These are phyloP conservation scores for Pseudoturritis turrita DNA, from an alignment of 345 rosid species.

Conservation along the genomic window DNA sequence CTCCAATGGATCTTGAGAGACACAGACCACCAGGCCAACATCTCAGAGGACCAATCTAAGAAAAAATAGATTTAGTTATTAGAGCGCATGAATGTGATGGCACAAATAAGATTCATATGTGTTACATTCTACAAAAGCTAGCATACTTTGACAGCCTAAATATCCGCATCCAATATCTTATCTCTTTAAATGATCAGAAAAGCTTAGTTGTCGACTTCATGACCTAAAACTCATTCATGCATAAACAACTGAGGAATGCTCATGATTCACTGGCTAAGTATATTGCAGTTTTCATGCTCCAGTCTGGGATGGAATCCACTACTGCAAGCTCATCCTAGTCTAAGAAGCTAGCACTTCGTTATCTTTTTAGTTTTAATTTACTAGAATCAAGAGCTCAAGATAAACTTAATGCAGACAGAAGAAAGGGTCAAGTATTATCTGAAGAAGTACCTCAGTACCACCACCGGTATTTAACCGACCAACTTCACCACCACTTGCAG, in stretches of 20 bases:
- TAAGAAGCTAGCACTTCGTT: background rate
- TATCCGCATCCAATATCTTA: background rate
- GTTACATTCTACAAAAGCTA: background rate
- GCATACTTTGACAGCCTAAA: background rate
- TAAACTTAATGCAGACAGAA: background rate
- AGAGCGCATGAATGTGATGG: conserved; percentile 4
- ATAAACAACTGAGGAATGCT: background rate
- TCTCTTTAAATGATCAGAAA: background rate
- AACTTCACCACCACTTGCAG: conserved; percentile 98
- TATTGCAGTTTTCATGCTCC: background rate
- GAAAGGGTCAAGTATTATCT: background rate
- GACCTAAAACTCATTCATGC: background rate
- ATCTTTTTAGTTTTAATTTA: background rate
- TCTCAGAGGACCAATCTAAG: conserved; percentile 96
- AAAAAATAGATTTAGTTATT: conserved; percentile 19
- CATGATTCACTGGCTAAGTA: background rate
- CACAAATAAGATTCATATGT: background rate
- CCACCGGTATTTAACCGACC: conserved; percentile 97
- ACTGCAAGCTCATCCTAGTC: background rate
- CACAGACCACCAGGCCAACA: conserved; percentile 99
- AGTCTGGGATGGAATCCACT: background rate
- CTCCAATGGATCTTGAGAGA: conserved; percentile 98
- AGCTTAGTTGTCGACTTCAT: background rate
- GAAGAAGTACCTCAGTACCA: conserved; percentile 81
- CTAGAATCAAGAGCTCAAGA: background rate